Evolutionary conservation across 2,329 filamentous ascomycete genomes (phyloP), one percentile per base, ranked within the genome.

Genomic region (Penicillium palitans): DNA sequence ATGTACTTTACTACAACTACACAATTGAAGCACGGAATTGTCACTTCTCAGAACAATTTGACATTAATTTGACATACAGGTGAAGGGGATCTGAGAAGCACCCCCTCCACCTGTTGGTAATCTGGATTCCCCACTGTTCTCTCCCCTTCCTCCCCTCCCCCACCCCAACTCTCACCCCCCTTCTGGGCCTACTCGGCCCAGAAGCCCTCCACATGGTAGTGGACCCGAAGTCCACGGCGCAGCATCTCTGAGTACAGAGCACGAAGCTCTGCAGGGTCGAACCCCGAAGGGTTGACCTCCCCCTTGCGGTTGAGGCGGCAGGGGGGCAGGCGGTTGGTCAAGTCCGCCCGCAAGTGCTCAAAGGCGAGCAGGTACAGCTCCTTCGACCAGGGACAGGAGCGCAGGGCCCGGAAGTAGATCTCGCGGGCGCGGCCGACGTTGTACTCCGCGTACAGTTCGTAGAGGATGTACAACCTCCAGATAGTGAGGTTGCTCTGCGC

Each of bases 341-440:
- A 19, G 25, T 70, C 70, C 12, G 65, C 64, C 15, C 68, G 68
- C 33, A 80, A 66, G 40, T 78, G 72, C 45, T 77, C 76, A 57
- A 89, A 85, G 0, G 83, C 86, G 27, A 83, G 59, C 73, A 89
- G 78, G 44, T 85, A 74, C 48, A 86, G 79, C 39, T 81, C 78
- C 69, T 89, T 89, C 1, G 79, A 81, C 86, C 87, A 89, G 0
- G 87, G 87, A 66, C 87, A 79, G 17, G 78, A 74, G 44, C 80
- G 76, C 61, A 89, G 66, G 0, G 83, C 85, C 35, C 82, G 75
- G 58, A 84, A 82, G 65, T 84, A 84, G 0, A 84, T 77, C 1
- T 80, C 75, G 61, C 80, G 84, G 3, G 81, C 79, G 50, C 75
- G 73, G 3, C 61, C 49, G 25, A 72, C 58, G 7, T 80, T 71